Evolutionary conservation across 1,284 basidiomycete species (phyloP).

Genomic region (Rhodotorula sp.): DNA sequence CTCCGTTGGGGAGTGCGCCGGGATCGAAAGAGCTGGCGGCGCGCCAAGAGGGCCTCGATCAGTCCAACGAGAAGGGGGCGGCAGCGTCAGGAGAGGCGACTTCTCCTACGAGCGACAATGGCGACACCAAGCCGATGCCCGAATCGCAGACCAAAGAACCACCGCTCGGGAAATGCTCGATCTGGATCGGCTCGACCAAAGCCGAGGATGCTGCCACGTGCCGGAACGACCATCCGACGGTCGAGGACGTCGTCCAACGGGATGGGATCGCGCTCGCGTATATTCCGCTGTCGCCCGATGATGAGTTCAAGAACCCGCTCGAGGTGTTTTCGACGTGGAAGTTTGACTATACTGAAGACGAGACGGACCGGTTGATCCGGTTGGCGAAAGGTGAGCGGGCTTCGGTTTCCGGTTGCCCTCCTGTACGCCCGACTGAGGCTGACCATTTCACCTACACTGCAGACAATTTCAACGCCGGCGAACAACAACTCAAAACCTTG

Average conservation of each 20-base stretch:
- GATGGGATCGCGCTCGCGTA: constrained; percentile 53
- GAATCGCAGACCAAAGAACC: background rate
- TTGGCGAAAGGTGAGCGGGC: constrained; percentile 47
- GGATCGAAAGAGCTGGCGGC: constrained; percentile 1
- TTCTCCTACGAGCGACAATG: background rate
- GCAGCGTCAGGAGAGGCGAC: background rate
- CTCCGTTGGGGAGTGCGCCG: constrained; percentile 30
- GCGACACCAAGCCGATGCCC: background rate
- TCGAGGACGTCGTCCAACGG: constrained; percentile 48
- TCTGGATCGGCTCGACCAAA: constrained; percentile 53
- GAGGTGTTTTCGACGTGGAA: constrained; percentile 53
- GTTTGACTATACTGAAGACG: constrained; percentile 49
- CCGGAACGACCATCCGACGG: constrained; percentile 50
- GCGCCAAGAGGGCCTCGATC: constrained; percentile 15
- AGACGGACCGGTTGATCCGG: constrained; percentile 50
- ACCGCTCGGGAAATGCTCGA: constrained; percentile 17
- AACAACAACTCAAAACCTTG: constrained; percentile 50
- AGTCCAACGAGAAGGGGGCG: constrained; percentile 22
- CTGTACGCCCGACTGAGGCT: background rate
- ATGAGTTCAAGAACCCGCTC: constrained; percentile 47
- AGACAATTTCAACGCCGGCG: constrained; percentile 51
- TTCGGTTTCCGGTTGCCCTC: too few relatives aligned
- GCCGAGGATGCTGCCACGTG: constrained; percentile 44
- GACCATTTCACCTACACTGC: constrained; percentile 23
- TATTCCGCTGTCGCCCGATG: constrained; percentile 46